Percentiles rank a stretch among this genome's conserved stretches.
Conservation (phyloP, 176 grass and related monocot genomes). For the Alopecurus myosuroides region DNA sequence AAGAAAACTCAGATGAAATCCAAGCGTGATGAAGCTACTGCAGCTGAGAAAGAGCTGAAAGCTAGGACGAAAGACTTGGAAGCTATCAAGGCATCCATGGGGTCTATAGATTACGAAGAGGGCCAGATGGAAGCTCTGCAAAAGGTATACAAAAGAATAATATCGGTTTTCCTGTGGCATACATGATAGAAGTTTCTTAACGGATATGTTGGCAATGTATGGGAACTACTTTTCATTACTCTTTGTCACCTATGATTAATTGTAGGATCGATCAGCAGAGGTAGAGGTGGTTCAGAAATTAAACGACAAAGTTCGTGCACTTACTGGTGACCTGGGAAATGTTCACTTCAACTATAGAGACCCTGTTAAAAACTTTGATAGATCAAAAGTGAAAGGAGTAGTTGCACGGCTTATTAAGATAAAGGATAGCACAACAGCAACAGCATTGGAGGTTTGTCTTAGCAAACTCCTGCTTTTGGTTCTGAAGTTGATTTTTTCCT, state of each 20-base stretch:
- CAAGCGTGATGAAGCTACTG: conserved; percentile 79
- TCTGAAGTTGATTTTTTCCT: neutral
- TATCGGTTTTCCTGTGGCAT: neutral
- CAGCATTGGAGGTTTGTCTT: conserved; percentile 79
- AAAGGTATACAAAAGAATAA: conserved; percentile 44
- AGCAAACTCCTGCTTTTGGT: neutral
- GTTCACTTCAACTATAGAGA: conserved; percentile 82
- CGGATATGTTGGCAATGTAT: neutral
- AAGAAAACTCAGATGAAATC: conserved; percentile 68
- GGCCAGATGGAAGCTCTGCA: conserved; percentile 87
- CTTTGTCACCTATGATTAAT: conserved; percentile 2
- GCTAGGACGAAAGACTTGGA: conserved; percentile 66
- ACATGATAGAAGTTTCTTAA: conserved; percentile 3
- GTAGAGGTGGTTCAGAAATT: conserved; percentile 59
- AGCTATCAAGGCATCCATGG: conserved; percentile 62
- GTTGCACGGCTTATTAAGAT: conserved; percentile 86
- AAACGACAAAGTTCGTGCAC: conserved; percentile 55
- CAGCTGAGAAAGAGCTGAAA: conserved; percentile 78
- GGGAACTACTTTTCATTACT: conserved; percentile 13
- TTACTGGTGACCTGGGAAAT: conserved; percentile 66
- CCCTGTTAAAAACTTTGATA: conserved; percentile 82
- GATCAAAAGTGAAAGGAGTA: conserved; percentile 98
- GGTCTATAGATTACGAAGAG: conserved; percentile 64
- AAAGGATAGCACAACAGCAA: conserved; percentile 82
- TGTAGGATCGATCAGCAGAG: conserved; percentile 59